A percentile compares a stretch with the other conserved stretches of the same genome.
These are phyloP conservation scores for Saturnispora silvae DNA, from an alignment of 805 yeast species.

Conservation along the genomic window DNA sequence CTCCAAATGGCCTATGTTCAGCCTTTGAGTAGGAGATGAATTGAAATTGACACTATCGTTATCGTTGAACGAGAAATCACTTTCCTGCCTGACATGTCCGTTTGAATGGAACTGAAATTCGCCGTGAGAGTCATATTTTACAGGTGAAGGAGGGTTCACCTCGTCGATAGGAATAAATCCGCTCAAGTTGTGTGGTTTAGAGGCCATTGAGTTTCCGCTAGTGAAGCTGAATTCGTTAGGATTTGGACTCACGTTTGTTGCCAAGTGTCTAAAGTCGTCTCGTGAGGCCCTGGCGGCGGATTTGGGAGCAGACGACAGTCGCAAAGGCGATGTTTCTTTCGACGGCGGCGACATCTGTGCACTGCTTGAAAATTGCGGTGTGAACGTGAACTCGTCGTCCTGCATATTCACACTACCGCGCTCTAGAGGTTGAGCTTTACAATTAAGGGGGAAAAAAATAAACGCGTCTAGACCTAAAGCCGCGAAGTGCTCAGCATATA, in stretches of 20 bases:
- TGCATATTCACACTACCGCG: too few relatives aligned
- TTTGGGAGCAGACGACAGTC: background rate
- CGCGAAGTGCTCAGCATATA: constrained; percentile 2
- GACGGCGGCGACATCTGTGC: constrained; percentile 14
- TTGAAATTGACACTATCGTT: background rate
- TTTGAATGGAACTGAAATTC: constrained; percentile 1
- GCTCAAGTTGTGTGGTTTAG: constrained; percentile 8
- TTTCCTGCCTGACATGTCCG: background rate
- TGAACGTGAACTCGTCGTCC: background rate
- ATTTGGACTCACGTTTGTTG: constrained; percentile 20
- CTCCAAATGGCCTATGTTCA: background rate
- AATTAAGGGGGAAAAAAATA: background rate
- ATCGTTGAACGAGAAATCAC: constrained; percentile 5
- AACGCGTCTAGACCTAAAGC: background rate
- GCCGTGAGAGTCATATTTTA: constrained; percentile 6
- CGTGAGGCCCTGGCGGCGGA: constrained; percentile 10
- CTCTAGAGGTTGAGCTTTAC: too few relatives aligned
- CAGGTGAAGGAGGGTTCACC: background rate
- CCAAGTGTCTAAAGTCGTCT: constrained; percentile 20
- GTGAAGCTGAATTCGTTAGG: constrained; percentile 19
- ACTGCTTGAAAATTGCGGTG: background rate
- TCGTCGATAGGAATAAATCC: constrained; percentile 4
- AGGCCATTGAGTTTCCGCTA: background rate
- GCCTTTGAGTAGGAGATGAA: constrained; percentile 3
- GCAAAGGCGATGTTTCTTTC: constrained; percentile 21